These are phyloP conservation scores for Suhomyces faveliae DNA, from an alignment of 805 yeast genomes.

Conservation along the genomic window DNA sequence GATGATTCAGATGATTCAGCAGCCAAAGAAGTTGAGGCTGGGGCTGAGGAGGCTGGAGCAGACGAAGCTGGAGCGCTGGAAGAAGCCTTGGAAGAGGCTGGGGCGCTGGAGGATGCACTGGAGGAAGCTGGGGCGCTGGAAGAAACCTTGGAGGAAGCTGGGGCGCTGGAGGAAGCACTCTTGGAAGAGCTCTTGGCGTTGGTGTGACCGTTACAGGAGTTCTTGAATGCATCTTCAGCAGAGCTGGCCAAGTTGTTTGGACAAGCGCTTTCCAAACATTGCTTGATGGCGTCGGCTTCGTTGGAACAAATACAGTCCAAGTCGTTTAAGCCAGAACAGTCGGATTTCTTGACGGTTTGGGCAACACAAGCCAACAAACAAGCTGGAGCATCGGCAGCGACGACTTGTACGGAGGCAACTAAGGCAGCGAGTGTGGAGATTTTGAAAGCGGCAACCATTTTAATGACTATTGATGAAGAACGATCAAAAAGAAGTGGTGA, in stretches of 20 bases:
- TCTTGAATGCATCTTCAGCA: conserved; percentile 60
- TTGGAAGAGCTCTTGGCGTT: conserved; percentile 21
- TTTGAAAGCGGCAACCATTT: conserved; percentile 16
- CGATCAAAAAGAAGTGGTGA: conserved; percentile 7
- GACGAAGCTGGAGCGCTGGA: conserved; percentile 2
- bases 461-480: background rate
- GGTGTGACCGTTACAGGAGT: conserved; percentile 46
- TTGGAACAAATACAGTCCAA: conserved; percentile 66
- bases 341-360: conserved; percentile 56
- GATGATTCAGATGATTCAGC: conserved; percentile 7
- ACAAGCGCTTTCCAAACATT: conserved; percentile 68
- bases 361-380: conserved; percentile 88
- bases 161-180: conserved; percentile 8
- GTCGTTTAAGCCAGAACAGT: conserved; percentile 61
- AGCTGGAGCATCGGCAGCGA: conserved; percentile 78
- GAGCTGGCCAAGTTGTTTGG: conserved; percentile 57
- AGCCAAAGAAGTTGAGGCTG: conserved; percentile 8
- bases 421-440: conserved; percentile 30
- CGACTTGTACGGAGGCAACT: conserved; percentile 41
- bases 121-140: conserved; percentile 3
- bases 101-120: conserved; percentile 1
- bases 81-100: conserved; percentile 3
- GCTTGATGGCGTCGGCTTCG: conserved; percentile 50
- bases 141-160: conserved; percentile 1
- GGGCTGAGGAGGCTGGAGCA: conserved; percentile 6